These are phyloP conservation scores for Glycine tomentella DNA, from an alignment of 306 rosid genomes.

Conservation along the genomic window DNA sequence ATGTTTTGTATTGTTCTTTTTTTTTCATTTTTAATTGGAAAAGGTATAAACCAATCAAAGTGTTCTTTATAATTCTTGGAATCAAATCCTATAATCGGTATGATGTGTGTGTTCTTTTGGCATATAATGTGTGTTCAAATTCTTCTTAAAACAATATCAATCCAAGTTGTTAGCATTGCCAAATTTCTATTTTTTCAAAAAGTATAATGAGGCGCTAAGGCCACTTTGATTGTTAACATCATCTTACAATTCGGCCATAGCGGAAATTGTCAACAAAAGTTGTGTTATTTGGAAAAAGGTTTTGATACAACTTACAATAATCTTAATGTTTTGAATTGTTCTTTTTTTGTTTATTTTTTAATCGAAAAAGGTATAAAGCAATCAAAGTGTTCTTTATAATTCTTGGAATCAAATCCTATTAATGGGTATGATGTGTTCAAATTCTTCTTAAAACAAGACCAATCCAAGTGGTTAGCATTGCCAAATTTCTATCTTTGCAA, in stretches of 20 bases:
- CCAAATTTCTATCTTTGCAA: constrained; percentile 14
- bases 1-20: constrained; percentile 24
- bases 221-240: neutral
- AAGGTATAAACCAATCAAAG: neutral
- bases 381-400: neutral
- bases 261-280: neutral
- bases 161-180: constrained; percentile 7
- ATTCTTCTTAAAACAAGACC: constrained; percentile 21
- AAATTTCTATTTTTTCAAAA: constrained; percentile 9
- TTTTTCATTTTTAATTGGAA: neutral
- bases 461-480: constrained; percentile 5
- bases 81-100: neutral
- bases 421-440: constrained; percentile 1
- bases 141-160: constrained; percentile 12
- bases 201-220: neutral
- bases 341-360: neutral
- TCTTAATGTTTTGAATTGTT: constrained; percentile 5
- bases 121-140: neutral
- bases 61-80: neutral
- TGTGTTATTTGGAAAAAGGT: neutral
- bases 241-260: too few species aligned
- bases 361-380: constrained; percentile 5
- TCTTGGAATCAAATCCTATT: constrained; percentile 2
- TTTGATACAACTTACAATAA: constrained; percentile 30
- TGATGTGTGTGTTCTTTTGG: too few species aligned